A percentile compares a stretch with the other conserved stretches of the same genome.
Conservation (phyloP, 2,329 filamentous ascomycete genomes). For the Allantophomopsis cytisporea region DNA sequence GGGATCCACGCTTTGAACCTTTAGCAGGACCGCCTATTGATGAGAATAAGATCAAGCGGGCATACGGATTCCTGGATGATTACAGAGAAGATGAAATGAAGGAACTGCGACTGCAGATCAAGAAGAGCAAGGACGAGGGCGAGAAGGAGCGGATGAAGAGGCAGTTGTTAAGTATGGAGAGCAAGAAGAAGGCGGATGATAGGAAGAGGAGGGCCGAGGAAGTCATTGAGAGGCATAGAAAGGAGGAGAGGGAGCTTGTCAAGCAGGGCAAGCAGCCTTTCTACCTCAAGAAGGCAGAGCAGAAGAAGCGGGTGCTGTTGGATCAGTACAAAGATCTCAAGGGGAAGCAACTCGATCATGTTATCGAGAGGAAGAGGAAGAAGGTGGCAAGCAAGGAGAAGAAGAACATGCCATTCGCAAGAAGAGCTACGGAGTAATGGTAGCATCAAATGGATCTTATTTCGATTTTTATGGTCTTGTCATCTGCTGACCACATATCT, state of each 20-base stretch:
- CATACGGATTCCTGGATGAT: slow-evolving; percentile 79
- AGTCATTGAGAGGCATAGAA: slow-evolving; percentile 62
- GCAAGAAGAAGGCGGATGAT: slow-evolving; percentile 56
- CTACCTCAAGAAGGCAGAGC: slow-evolving; percentile 83
- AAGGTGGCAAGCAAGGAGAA: slow-evolving; percentile 80
- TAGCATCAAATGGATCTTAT: no score
- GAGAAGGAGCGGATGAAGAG: slow-evolving; percentile 60
- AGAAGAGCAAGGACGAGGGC: slow-evolving; percentile 49
- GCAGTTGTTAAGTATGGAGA: slow-evolving; percentile 65
- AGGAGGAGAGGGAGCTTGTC: slow-evolving; percentile 72
- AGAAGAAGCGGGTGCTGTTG: slow-evolving; percentile 73
- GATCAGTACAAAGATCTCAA: slow-evolving; percentile 76
- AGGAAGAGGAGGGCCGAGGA: slow-evolving; percentile 56
- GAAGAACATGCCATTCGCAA: slow-evolving; percentile 51
- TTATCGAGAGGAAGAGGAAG: slow-evolving; percentile 79
- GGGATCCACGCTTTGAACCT: slow-evolving; percentile 84
- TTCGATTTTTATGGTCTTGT: no score
- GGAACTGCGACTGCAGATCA: slow-evolving; percentile 55
- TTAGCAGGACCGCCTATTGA: slow-evolving; percentile 38
- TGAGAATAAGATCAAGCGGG: slow-evolving; percentile 46
- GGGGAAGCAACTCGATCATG: slow-evolving; percentile 69
- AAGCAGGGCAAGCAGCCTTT: slow-evolving; percentile 85
- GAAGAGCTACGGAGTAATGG: slow-evolving; percentile 24
- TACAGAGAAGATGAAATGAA: slow-evolving; percentile 78
- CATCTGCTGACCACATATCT: no score